These are phyloP conservation scores for Pythium pyrilobum DNA, from an alignment of 352 stramenopile genomes.

Conservation along the genomic window DNA sequence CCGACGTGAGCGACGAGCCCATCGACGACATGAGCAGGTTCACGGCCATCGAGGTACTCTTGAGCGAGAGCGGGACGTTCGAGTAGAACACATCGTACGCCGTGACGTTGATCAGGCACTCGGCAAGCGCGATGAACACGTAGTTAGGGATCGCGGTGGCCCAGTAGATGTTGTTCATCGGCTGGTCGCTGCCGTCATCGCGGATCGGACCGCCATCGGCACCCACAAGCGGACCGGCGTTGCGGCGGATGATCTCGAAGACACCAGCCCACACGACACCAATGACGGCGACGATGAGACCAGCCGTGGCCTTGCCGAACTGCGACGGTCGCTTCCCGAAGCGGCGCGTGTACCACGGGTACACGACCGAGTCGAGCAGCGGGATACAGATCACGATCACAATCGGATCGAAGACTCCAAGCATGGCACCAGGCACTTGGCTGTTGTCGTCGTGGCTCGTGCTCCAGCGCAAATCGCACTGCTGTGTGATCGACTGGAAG, in stretches of 20 bases:
- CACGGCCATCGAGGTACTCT: conserved; percentile 49
- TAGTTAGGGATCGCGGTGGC: conserved; percentile 45
- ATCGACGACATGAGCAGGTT: conserved; percentile 59
- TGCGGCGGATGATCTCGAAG: conserved; percentile 52
- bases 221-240: conserved; percentile 31
- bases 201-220: conserved; percentile 27
- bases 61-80: conserved; percentile 43
- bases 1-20: conserved; percentile 49
- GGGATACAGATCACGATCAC: conserved; percentile 32
- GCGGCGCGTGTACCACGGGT: conserved; percentile 24
- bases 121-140: conserved; percentile 45
- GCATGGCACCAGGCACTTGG: conserved; percentile 47
- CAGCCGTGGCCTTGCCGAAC: conserved; percentile 30
- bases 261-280: conserved; percentile 39
- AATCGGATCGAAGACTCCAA: conserved; percentile 33
- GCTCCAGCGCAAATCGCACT: conserved; percentile 52
- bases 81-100: conserved; percentile 59
- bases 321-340: conserved; percentile 24
- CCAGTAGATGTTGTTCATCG: conserved; percentile 64
- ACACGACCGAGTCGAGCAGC: conserved; percentile 25
- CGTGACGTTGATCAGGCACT: conserved; percentile 63
- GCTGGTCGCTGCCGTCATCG: conserved; percentile 33
- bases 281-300: conserved; percentile 30
- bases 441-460: conserved; percentile 20
- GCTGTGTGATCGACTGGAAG: conserved; percentile 64